Conservation (phyloP, 306 rosid genomes). For the Malus fusca region DNA sequence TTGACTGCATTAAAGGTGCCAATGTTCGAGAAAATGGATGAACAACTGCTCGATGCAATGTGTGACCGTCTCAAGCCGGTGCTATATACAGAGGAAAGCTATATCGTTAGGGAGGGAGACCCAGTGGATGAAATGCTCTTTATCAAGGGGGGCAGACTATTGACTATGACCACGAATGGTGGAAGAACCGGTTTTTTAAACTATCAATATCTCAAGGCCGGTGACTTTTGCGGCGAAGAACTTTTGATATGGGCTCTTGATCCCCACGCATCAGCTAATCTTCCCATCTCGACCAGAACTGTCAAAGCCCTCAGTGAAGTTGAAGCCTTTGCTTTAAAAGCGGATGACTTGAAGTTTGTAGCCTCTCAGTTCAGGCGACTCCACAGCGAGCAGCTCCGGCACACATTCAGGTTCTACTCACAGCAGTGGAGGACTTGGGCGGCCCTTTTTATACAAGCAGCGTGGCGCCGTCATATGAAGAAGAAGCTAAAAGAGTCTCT, state of each 20-base stretch:
- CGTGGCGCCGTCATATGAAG: constrained; percentile 65
- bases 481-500: constrained; percentile 81
- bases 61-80: constrained; percentile 82
- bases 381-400: constrained; percentile 81
- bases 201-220: constrained; percentile 72
- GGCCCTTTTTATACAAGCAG: constrained; percentile 86
- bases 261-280: constrained; percentile 60
- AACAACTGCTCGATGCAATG: constrained; percentile 74
- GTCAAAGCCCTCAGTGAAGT: constrained; percentile 74
- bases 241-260: constrained; percentile 85
- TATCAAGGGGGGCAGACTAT: constrained; percentile 71
- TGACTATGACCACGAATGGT: constrained; percentile 68
- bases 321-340: constrained; percentile 83
- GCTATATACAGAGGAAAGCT: constrained; percentile 67
- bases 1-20: constrained; percentile 55
- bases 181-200: constrained; percentile 92
- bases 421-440: constrained; percentile 98
- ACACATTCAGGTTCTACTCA: constrained; percentile 74
- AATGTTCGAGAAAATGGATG: constrained; percentile 86
- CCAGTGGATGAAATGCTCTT: constrained; percentile 95
- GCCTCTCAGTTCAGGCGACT: constrained; percentile 84
- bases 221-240: constrained; percentile 96
- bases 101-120: constrained; percentile 82
- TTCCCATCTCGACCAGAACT: constrained; percentile 80
- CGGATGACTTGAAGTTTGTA: constrained; percentile 68